Base-by-base conservation (phyloP, 169 alveolate species). In the Plasmodium adleri region DNA sequence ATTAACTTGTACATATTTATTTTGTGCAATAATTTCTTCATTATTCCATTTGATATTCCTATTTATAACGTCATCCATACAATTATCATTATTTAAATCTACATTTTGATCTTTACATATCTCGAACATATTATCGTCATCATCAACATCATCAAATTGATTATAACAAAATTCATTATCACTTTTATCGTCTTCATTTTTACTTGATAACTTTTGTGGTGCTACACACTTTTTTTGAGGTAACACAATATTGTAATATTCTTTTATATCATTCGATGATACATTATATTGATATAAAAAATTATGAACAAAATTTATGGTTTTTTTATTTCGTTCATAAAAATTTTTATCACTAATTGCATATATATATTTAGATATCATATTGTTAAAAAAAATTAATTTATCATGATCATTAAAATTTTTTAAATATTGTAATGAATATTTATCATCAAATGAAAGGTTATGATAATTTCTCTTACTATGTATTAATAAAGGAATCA, bases 321-420 rank as follows among this genome's bases (percentile, higher is more conserved):
- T 50, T 7, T 24, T 26, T 71, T 62, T 80, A 67, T 68, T 67
- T 28, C 47, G 20, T 32, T 80, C 32, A 62, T 80, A 80, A 62
- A 45, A 60, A 13, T 67, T 39, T 62, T 80, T 67, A 71, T 67
- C 50, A 67, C 47, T 6, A 54, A 67, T 13, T 4, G 83, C 43
- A 52, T 67, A 47, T 47, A 47, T 49, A 62, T 80, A 80, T 13
- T 28, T 52, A 10, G 58, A 58, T 9, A 80, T 3, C 43, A 67
- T 52, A 26, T 52, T 62, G 62, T 80, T 59, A 52, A 80, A 80
- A 47, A 80, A 67, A 13, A 80, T 67, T 80, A 80, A 28, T 71
- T 80, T 80, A 68, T 80, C 90, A 60, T 80, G 90, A 32, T 54
- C 47, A 56, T 67, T 80, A 60, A 80, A 80, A 5, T 59, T 66